Percentiles rank a stretch among this genome's conserved stretches.
Evolutionary conservation across 2,329 filamentous ascomycete genomes (phyloP).

Genomic region (Fusarium stilboides): DNA sequence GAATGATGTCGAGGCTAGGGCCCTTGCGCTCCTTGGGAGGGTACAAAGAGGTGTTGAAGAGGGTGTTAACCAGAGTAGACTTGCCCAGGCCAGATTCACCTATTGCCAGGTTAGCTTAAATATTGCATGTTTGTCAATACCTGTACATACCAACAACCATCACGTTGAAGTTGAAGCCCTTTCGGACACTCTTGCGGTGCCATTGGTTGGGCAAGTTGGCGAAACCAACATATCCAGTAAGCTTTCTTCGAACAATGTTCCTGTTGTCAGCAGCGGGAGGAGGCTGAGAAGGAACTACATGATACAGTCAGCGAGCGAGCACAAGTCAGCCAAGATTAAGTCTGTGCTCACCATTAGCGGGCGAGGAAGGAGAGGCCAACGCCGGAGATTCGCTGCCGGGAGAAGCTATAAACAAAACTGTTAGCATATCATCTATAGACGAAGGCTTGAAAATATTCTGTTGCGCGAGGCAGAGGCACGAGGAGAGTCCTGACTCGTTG

Average conservation of each 20-base stretch:
- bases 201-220: conserved; percentile 99
- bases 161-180: conserved; percentile 99
- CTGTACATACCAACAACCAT: conserved; percentile 94
- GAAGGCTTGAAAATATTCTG: conserved; percentile 21
- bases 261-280: conserved; percentile 74
- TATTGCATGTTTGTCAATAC: not conserved
- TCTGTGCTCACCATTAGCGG: conserved; percentile 57
- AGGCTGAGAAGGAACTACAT: conserved; percentile 57
- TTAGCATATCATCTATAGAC: conserved; percentile 54
- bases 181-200: conserved; percentile 99
- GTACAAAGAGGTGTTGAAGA: conserved; percentile 99
- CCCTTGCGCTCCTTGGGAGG: conserved; percentile 98
- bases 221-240: conserved; percentile 98
- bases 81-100: conserved; percentile 99
- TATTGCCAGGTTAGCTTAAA: conserved; percentile 55
- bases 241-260: conserved; percentile 98
- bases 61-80: conserved; percentile 98
- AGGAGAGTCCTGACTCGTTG: conserved; percentile 57
- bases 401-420: conserved; percentile 58
- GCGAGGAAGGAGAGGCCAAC: conserved; percentile 59
- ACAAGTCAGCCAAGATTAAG: too few species aligned
- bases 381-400: conserved; percentile 63
- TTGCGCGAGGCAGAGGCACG: conserved; percentile 40
- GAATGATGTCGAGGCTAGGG: conserved; percentile 96
- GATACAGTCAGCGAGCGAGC: conserved; percentile 14